A percentile compares a stretch with the other conserved stretches of the same genome.
phyloP scores from a whole-genome alignment of 2,329 filamentous ascomycete genomes.

The Pseudogymnoascus sp. region DNA sequence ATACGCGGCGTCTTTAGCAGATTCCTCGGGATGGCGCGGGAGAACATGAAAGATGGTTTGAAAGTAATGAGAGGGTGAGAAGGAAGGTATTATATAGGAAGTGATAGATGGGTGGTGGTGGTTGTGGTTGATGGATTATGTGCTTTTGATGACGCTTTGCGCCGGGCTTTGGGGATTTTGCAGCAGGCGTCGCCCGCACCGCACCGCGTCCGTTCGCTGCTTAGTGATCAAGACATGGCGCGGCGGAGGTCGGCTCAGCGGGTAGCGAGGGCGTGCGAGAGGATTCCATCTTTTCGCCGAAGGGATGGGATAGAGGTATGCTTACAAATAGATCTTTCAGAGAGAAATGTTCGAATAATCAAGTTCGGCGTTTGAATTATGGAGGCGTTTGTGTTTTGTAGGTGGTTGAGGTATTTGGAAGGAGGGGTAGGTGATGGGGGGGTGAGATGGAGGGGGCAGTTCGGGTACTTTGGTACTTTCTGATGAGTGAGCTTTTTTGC shows the following conservation, averaged over 20 bases:
- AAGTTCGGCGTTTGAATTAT: not conserved
- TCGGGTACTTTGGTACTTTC: constrained; percentile 3
- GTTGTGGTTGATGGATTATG: not conserved
- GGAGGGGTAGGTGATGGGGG: not conserved
- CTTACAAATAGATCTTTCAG: not conserved
- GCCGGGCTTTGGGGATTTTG: not conserved
- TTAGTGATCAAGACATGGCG: not conserved
- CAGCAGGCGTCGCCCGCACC: not conserved
- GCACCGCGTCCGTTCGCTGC: not conserved
- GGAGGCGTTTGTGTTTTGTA: not conserved
- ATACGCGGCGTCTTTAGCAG: constrained; percentile 8
- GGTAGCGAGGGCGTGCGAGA: not conserved
- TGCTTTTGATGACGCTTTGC: not conserved
- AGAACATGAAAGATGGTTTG: constrained; percentile 6
- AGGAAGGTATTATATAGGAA: not conserved
- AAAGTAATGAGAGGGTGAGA: not conserved
- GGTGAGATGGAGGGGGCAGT: not conserved
- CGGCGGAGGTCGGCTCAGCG: not conserved
- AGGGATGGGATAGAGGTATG: not conserved
- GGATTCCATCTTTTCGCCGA: not conserved
- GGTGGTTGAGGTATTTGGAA: constrained; percentile 2
- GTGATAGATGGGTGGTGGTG: not conserved
- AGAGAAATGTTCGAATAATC: constrained; percentile 4
- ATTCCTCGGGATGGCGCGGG: not conserved
- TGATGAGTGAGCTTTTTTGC: constrained; percentile 1